These are phyloP conservation scores for Odonthalia washingtoniensis DNA, from an alignment of 31 red algal genomes.

Conservation along the genomic window DNA sequence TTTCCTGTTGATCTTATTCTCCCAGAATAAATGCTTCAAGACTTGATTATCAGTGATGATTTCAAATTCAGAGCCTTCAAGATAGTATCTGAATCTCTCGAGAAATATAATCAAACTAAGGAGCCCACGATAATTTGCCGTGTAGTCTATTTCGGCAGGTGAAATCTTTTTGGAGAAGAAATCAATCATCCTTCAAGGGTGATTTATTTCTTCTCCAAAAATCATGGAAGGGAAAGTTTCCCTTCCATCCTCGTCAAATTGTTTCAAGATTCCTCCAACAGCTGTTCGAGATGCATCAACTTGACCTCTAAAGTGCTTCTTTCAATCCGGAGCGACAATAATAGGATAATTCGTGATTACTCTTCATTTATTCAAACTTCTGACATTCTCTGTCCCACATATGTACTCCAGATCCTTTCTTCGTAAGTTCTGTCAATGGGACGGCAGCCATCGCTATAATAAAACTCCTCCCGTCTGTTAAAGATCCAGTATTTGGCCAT, in stretches of 20 bases:
- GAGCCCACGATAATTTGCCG: constrained; percentile 12
- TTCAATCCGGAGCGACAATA: neutral
- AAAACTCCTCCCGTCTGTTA: too few species aligned
- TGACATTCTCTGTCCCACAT: too few species aligned
- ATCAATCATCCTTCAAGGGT: too few species aligned
- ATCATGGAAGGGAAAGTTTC: neutral
- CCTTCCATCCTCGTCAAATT: neutral
- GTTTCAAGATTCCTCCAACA: neutral
- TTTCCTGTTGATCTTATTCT: neutral
- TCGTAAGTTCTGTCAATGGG: too few species aligned
- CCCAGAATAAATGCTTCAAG: constrained; percentile 1
- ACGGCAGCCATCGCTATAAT: too few species aligned
- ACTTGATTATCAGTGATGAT: constrained; percentile 9
- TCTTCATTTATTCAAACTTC: too few species aligned
- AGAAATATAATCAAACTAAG: neutral
- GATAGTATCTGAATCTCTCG: neutral
- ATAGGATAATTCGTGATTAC: neutral
- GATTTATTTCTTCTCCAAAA: too few species aligned
- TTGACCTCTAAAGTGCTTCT: neutral
- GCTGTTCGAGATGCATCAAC: neutral
- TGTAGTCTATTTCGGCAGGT: constrained; percentile 16
- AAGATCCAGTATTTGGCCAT: neutral
- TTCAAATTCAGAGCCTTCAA: neutral
- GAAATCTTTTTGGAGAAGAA: constrained; percentile 1
- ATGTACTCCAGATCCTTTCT: too few species aligned